These are phyloP conservation scores for Agaricus sinodeliciosus DNA, from an alignment of 768 basidiomycete genomes.

Conservation along the genomic window DNA sequence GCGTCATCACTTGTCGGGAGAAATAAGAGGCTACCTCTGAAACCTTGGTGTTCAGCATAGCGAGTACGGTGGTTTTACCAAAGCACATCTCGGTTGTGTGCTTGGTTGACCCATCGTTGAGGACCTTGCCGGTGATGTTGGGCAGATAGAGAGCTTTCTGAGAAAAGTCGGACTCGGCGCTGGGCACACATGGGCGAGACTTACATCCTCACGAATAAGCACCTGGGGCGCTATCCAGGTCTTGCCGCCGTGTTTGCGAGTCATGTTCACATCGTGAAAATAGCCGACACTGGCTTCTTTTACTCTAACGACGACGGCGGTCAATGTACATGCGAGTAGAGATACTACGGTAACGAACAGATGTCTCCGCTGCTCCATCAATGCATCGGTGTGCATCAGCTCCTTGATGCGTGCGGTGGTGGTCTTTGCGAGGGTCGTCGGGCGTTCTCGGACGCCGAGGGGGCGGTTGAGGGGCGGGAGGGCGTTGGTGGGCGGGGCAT, in stretches of 20 bases:
- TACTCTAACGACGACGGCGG: constrained; percentile 23
- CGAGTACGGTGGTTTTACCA: constrained; percentile 72
- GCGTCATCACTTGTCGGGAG: neutral
- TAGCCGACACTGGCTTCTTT: constrained; percentile 70
- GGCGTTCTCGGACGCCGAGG: constrained; percentile 68
- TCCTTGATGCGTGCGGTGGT: constrained; percentile 61
- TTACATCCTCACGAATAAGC: constrained; percentile 84
- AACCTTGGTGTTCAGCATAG: constrained; percentile 79
- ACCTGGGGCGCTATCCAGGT: constrained; percentile 90
- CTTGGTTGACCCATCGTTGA: constrained; percentile 47
- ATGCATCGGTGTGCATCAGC: constrained; percentile 62
- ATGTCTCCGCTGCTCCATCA: constrained; percentile 65
- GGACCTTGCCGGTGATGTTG: constrained; percentile 67
- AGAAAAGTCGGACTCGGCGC: neutral
- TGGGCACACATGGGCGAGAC: constrained; percentile 21
- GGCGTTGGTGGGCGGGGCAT: constrained; percentile 13
- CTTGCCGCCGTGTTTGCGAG: constrained; percentile 82
- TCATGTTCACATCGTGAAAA: constrained; percentile 78
- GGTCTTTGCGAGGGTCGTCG: constrained; percentile 51
- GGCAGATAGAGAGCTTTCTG: constrained; percentile 93
- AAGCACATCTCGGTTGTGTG: constrained; percentile 76
- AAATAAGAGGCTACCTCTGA: constrained; percentile 57
- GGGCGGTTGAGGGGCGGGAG: constrained; percentile 50
- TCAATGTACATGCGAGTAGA: neutral
- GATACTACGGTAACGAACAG: constrained; percentile 28